These are phyloP conservation scores for Haberlea rhodopensis DNA, from an alignment of 257 asterid genomes.

Conservation along the genomic window DNA sequence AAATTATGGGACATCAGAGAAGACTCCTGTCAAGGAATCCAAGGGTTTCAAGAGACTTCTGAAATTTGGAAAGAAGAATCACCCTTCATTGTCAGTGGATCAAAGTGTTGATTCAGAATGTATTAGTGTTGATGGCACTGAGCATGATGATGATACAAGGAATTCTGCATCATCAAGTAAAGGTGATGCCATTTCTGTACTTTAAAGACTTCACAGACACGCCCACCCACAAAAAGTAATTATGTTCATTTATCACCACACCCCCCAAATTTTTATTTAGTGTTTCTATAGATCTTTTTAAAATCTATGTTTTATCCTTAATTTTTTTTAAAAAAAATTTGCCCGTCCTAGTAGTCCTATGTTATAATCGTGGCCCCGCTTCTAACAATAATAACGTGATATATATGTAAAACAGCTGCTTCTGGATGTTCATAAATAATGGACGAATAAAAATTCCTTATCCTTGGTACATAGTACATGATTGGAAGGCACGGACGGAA, in stretches of 20 bases:
- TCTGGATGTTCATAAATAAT: too few relatives aligned
- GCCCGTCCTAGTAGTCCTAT: too few relatives aligned
- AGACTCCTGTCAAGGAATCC: slow-evolving; percentile 56
- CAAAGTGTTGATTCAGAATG: slow-evolving; percentile 63
- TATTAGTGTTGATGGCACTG: slow-evolving; percentile 40
- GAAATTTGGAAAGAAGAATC: slow-evolving; percentile 84
- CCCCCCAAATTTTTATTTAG: too few relatives aligned
- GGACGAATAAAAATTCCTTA: not conserved
- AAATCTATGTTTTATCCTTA: too few relatives aligned
- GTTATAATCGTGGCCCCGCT: too few relatives aligned
- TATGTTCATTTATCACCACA: not conserved
- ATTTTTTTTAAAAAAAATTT: too few relatives aligned
- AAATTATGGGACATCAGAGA: slow-evolving; percentile 45
- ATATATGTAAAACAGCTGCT: too few relatives aligned
- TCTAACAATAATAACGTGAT: not conserved
- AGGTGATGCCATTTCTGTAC: slow-evolving; percentile 48
- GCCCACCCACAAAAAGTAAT: not conserved
- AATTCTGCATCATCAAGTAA: slow-evolving; percentile 53
- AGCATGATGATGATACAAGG: slow-evolving; percentile 39
- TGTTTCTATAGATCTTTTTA: too few relatives aligned
- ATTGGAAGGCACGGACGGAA: not conserved
- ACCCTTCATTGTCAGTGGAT: slow-evolving; percentile 52
- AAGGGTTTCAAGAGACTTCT: slow-evolving; percentile 77
- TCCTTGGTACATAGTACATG: not conserved
- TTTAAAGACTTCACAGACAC: slow-evolving; percentile 11